Evolutionary conservation across 345 rosid species (phyloP).

Genomic region (Salix viminalis): DNA sequence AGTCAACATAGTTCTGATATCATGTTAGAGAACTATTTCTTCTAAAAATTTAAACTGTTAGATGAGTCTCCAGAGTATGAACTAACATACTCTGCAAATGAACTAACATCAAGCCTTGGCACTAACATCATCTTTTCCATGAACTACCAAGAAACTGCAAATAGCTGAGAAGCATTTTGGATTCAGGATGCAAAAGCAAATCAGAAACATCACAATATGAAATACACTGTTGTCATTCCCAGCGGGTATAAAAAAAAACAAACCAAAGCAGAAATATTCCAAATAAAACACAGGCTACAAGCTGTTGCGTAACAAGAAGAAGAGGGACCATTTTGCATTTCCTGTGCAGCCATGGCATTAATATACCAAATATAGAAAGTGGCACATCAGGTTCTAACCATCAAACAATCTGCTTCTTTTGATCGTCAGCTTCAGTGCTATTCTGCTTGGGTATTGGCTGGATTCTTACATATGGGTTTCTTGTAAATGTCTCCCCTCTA

Average conservation of each 20-base stretch:
- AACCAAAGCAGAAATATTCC: neutral
- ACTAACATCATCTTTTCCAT: neutral
- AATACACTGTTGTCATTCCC: neutral
- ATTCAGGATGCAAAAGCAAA: neutral
- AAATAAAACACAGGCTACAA: neutral
- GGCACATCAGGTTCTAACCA: neutral
- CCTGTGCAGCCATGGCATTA: neutral
- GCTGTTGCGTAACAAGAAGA: neutral
- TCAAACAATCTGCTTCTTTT: constrained; percentile 7
- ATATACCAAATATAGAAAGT: neutral
- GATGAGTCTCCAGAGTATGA: fast-evolving
- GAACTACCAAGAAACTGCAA: neutral
- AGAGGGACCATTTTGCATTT: neutral
- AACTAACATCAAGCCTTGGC: neutral
- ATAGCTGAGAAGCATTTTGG: neutral
- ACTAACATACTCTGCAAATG: no score
- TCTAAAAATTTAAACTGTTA: no score
- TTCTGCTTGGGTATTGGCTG: constrained; percentile 53
- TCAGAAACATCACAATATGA: neutral
- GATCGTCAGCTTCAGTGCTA: constrained; percentile 21
- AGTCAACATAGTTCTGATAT: no score
- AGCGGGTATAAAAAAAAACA: neutral
- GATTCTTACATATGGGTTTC: constrained; percentile 70
- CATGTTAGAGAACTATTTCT: no score
- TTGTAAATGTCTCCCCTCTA: constrained; percentile 78